These are phyloP conservation scores for Fusarium cyanostomum DNA, from an alignment of 2,329 filamentous ascomycete genomes.

Conservation along the genomic window DNA sequence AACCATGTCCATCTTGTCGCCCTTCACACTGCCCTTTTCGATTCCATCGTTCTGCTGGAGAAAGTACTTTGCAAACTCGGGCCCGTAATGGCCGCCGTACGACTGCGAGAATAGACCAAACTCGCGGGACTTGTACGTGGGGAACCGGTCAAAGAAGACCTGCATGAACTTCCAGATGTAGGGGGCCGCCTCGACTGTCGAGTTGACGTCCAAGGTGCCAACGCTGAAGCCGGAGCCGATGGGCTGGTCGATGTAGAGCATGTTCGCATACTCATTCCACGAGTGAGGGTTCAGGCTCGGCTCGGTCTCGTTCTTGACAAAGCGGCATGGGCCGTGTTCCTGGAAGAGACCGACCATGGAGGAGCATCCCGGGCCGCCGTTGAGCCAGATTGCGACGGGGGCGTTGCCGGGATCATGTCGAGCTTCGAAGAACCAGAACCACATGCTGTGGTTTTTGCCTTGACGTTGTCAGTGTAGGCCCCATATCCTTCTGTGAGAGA, in stretches of 20 bases:
- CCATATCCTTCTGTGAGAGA: too few relatives aligned
- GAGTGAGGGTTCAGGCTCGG: conserved; percentile 65
- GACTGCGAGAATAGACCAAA: conserved; percentile 64
- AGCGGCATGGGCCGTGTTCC: conserved; percentile 82
- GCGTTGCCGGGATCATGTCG: conserved; percentile 52
- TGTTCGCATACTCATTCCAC: conserved; percentile 71
- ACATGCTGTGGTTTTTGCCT: conserved; percentile 44
- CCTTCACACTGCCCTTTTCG: conserved; percentile 50
- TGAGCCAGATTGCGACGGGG: conserved; percentile 66
- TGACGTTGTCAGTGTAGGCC: conserved; percentile 35
- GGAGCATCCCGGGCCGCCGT: conserved; percentile 48
- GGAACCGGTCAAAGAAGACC: conserved; percentile 71
- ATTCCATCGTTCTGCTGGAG: conserved; percentile 66
- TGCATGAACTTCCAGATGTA: conserved; percentile 66
- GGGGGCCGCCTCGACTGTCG: conserved; percentile 45
- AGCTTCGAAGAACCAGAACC: conserved; percentile 62
- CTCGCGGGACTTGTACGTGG: conserved; percentile 67
- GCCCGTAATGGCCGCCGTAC: conserved; percentile 69
- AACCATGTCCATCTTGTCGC: conserved; percentile 58
- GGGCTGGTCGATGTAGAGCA: conserved; percentile 76
- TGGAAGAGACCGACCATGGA: conserved; percentile 59
- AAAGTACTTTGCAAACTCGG: conserved; percentile 64
- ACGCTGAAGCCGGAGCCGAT: conserved; percentile 45
- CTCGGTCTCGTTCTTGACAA: conserved; percentile 53
- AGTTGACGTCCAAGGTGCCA: conserved; percentile 43